Evolutionary conservation across 441 rosid genomes (phyloP).

Genomic region (Arabidopsis hybrid): DNA sequence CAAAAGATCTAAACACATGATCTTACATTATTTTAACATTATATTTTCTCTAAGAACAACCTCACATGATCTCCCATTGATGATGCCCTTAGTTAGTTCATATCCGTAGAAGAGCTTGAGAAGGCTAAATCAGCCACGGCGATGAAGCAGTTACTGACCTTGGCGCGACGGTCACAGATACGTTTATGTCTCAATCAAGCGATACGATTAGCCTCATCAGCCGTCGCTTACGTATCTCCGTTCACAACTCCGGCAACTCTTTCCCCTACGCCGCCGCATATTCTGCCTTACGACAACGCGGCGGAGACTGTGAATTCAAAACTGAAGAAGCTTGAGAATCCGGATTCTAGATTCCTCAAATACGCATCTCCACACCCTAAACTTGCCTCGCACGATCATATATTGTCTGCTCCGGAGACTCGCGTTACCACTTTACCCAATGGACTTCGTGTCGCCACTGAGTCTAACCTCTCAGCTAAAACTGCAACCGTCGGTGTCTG

Average conservation of each 20-base stretch:
- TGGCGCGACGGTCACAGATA: slow-evolving; percentile 59
- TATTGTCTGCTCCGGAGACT: slow-evolving; percentile 86
- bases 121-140: slow-evolving; percentile 52
- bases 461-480: slow-evolving; percentile 72
- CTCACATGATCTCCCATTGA: too few species aligned
- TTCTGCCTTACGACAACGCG: slow-evolving; percentile 82
- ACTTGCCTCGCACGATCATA: slow-evolving; percentile 63
- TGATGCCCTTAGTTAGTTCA: too few species aligned
- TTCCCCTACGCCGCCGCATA: slow-evolving; percentile 50
- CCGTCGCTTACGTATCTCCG: slow-evolving; percentile 34
- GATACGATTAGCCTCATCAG: slow-evolving; percentile 41
- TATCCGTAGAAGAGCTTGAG: not conserved
- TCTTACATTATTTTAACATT: too few species aligned
- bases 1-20: too few species aligned
- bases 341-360: slow-evolving; percentile 84
- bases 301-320: slow-evolving; percentile 66
- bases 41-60: too few species aligned
- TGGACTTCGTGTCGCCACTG: slow-evolving; percentile 92
- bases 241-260: slow-evolving; percentile 45
- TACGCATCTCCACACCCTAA: slow-evolving; percentile 88
- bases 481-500: slow-evolving; percentile 98
- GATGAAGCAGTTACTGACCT: slow-evolving; percentile 57
- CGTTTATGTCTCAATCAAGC: slow-evolving; percentile 28
- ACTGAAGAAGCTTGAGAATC: slow-evolving; percentile 66
- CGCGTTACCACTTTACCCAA: slow-evolving; percentile 80